phyloP scores from a whole-genome alignment of 805 yeast genomes.

The Metschnikowia lochheadii region DNA sequence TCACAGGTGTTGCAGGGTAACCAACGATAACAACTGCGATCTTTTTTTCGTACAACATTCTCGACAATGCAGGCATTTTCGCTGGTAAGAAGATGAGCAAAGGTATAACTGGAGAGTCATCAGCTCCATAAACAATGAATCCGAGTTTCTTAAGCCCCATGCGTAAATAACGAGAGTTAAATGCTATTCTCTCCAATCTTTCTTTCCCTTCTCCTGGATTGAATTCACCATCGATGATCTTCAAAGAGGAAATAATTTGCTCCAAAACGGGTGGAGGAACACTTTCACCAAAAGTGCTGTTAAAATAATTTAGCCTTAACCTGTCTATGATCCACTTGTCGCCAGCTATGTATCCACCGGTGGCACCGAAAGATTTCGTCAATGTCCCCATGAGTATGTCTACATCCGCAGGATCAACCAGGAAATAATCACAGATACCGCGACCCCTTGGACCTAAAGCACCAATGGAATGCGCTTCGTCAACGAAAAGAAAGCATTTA shows the following conservation, averaged over 20 bases:
- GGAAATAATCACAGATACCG: constrained; percentile 93
- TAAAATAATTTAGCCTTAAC: constrained; percentile 67
- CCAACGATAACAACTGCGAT: constrained; percentile 96
- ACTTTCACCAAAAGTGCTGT: constrained; percentile 76
- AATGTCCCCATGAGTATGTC: constrained; percentile 97
- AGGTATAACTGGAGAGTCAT: constrained; percentile 96
- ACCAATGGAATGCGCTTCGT: constrained; percentile 98
- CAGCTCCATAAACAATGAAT: constrained; percentile 89
- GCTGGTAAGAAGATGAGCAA: constrained; percentile 82
- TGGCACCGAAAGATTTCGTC: constrained; percentile 97
- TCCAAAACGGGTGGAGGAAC: constrained; percentile 88
- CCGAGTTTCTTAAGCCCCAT: constrained; percentile 89
- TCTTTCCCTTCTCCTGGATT: constrained; percentile 92
- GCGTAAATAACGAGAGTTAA: constrained; percentile 90
- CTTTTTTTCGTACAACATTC: constrained; percentile 71
- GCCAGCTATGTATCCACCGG: constrained; percentile 96
- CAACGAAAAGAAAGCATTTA: constrained; percentile 85
- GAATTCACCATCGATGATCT: constrained; percentile 73
- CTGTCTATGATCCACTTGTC: constrained; percentile 64
- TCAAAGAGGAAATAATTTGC: constrained; percentile 79
- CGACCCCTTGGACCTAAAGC: constrained; percentile 95
- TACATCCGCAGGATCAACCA: constrained; percentile 66
- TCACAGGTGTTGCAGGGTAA: constrained; percentile 94
- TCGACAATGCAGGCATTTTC: constrained; percentile 88
- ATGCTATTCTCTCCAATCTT: constrained; percentile 88